Evolutionary conservation across 805 yeast species (phyloP).

Genomic region (Lipomyces oligophaga): DNA sequence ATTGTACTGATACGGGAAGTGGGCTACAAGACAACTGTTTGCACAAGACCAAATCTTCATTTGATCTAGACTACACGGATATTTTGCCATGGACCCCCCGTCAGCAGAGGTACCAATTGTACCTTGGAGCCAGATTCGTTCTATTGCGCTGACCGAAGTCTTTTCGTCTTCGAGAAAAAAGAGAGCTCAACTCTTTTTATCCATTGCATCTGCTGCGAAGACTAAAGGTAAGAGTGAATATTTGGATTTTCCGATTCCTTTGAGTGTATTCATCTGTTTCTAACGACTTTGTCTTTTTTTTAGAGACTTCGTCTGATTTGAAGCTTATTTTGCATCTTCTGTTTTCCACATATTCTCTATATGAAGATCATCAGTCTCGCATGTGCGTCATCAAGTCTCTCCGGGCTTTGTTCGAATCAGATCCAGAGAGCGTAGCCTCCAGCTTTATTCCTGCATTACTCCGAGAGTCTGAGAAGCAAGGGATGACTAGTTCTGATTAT

Average conservation of each 20-base stretch:
- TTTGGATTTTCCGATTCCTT: neutral
- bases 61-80: too few relatives aligned
- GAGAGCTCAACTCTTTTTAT: slow-evolving; percentile 15
- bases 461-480: slow-evolving; percentile 17
- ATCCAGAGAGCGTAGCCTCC: neutral
- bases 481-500: slow-evolving; percentile 26
- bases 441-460: slow-evolving; percentile 16
- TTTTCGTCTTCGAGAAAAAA: slow-evolving; percentile 26
- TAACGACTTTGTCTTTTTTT: neutral
- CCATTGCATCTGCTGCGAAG: slow-evolving; percentile 18
- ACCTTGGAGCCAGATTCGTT: slow-evolving; percentile 22
- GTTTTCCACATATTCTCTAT: slow-evolving; percentile 24
- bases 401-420: slow-evolving; percentile 7
- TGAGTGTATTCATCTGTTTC: neutral
- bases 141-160: slow-evolving; percentile 16
- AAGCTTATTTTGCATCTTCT: slow-evolving; percentile 17
- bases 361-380: slow-evolving; percentile 28
- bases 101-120: slow-evolving; percentile 6
- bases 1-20: too few relatives aligned
- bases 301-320: slow-evolving; percentile 17
- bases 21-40: too few relatives aligned
- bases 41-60: too few relatives aligned
- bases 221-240: slow-evolving; percentile 10
- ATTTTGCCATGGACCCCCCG: slow-evolving; percentile 18
- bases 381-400: slow-evolving; percentile 19